Evolutionary conservation across 1,139 yeast species (phyloP).

Genomic region (Debaryomycetaceae sp.): DNA sequence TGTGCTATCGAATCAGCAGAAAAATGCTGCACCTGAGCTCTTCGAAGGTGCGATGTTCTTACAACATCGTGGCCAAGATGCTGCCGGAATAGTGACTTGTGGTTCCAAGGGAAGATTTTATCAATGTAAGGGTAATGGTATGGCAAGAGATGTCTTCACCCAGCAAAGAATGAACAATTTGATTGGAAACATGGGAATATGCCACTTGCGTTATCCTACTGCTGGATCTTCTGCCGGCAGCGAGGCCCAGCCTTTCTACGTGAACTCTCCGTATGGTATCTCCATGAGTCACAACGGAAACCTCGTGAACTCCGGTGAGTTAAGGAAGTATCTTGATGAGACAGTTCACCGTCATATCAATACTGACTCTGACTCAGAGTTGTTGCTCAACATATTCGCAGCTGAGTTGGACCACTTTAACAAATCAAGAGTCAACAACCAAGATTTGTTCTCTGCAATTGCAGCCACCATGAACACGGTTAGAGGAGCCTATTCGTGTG

Average conservation of each 20-base stretch:
- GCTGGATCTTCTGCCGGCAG: constrained; percentile 97
- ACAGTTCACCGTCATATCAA: constrained; percentile 95
- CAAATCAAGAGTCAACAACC: constrained; percentile 89
- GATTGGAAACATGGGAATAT: constrained; percentile 93
- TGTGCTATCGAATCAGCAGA: constrained; percentile 71
- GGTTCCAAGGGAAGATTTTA: constrained; percentile 90
- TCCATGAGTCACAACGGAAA: constrained; percentile 92
- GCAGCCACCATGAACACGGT: constrained; percentile 75
- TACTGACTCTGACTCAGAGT: constrained; percentile 94
- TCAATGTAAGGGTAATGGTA: constrained; percentile 98
- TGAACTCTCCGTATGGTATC: constrained; percentile 94
- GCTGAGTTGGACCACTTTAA: constrained; percentile 87
- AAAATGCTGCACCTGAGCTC: constrained; percentile 80
- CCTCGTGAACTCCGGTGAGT: constrained; percentile 78
- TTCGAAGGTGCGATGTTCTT: constrained; percentile 91
- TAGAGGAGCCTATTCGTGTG: constrained; percentile 95
- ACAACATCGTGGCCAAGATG: constrained; percentile 99
- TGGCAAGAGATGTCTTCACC: constrained; percentile 97
- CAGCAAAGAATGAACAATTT: constrained; percentile 73
- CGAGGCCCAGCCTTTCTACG: constrained; percentile 98
- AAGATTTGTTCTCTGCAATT: constrained; percentile 82
- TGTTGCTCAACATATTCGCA: constrained; percentile 85
- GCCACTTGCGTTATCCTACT: constrained; percentile 94
- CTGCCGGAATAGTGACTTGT: constrained; percentile 98
- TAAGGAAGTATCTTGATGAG: constrained; percentile 80